Base-by-base conservation (phyloP, 2,329 filamentous ascomycete species). In the Penicillium sp. region DNA sequence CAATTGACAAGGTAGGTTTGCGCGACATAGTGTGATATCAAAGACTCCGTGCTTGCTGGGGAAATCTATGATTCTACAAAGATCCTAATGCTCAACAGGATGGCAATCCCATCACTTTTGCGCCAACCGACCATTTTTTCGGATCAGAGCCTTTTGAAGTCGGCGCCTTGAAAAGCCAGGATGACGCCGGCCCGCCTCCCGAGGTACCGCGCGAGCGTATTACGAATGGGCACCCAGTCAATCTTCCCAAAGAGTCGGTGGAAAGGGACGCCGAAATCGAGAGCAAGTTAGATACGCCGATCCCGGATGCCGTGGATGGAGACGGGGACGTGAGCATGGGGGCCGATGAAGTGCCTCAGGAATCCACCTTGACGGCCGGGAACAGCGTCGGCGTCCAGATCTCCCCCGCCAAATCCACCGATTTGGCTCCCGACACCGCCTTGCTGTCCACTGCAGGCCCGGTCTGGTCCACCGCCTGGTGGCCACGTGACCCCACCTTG, bases 371-470 rank as follows among this genome's bases (percentile, higher is more conserved):
- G 40, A 64, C 60, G 25, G 67, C 56, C 30, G 69, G 70, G 33
- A 57, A 60, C 37, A 72, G 69, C 53, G 56, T 66, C 47, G 68
- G 65, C 42, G 62, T 72, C 41, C 70, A 72, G 55, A 70, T 67
- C 49, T 57, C 59, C 34, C 65, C 68, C 54, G 67, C 69, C 56
- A 72, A 71, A 57, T 64, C 69, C 30, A 57, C 63, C 44, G 68
- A 72, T 52, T 61, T 73, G 39, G 60, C 59, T 26, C 61, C 66
- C 29, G 56, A 68, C 50, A 70, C 69, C 48, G 59, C 59, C 42
- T 52, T 71, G 14, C 51, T 73, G 18, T 57, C 67, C 52, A 48
- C 62, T 41, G 50, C 57, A 10, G 55, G 56, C 33, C 65, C 69
- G 58, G 64, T 73, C 53, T 64, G 62, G 2, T 55, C 57, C 3